Evolutionary conservation across 192 early-diverging fungal genomes (phyloP), one percentile per base, ranked within the genome.

Genomic region (Jimgerdemannia lactiflua): DNA sequence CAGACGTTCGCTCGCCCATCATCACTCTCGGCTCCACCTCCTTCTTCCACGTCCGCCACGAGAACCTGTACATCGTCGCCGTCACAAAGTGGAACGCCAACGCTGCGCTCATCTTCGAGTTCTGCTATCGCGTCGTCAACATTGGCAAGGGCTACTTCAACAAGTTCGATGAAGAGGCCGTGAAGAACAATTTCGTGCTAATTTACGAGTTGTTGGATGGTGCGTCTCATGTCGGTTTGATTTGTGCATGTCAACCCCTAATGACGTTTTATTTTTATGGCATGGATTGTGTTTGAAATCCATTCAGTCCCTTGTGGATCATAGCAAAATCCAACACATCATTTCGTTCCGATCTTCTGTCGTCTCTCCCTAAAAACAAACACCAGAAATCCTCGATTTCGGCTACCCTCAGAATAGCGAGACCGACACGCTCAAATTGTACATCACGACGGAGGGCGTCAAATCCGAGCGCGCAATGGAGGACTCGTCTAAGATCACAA

Each of bases 1-100:
- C 95, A 10, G 89, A 95, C 68, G 85, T 94, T 3, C 92, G 90
- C 39, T 93, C 92, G 14, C 97, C 98, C n/a, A 93, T 97, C 68
- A 91, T 91, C 43, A 97, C 94, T 2, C 80, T 98, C 43, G 96
- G 95, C 40, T 92, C 93, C 65, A 95, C 94, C 4, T 93, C 94
- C 40, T 99, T 97, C 83, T 97, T 97, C 87, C 96, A 99, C 82
- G 91, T 97, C 74, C 92, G 93, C 63, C 95, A 98, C 86, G 98
- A 98, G 80, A 98, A 98, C 82, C 86, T 99, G 20, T 98, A 94
- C 76, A 88, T 98, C 59, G 96, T 96, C 54, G 93, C 91, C 0
- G 87, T 92, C 43, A 89, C 92, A 2, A 91, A 91, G 76, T 89
- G 89, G 87, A 95, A 95, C 71, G 88, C 89, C 65, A 94, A 93